Evolutionary conservation across 2,329 filamentous ascomycete species (phyloP).

Genomic region (Penicillium olsonii): DNA sequence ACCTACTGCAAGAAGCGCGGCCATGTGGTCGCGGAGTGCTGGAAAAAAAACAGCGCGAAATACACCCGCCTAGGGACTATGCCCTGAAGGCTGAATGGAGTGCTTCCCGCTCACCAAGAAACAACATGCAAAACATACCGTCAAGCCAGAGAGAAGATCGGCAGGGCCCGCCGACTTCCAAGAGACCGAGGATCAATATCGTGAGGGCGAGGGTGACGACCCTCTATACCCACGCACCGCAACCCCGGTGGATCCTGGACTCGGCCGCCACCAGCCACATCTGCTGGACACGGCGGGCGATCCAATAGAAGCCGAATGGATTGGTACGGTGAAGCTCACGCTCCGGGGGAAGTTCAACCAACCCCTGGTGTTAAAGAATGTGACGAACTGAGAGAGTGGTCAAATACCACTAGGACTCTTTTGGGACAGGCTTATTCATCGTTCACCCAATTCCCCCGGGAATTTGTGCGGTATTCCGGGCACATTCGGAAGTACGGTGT

Average conservation of each 20-base stretch:
- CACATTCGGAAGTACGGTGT: too few species aligned
- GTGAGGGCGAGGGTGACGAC: slow-evolving; percentile 4
- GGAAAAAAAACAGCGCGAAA: slow-evolving; percentile 7
- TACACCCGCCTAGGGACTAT: slow-evolving; percentile 2
- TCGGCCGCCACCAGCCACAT: slow-evolving; percentile 1
- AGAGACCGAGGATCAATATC: neutral
- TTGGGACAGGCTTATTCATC: neutral
- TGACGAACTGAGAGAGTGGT: slow-evolving; percentile 2
- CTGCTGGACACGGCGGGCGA: slow-evolving; percentile 4
- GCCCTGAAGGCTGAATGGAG: slow-evolving; percentile 5
- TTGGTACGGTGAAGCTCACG: slow-evolving; percentile 8
- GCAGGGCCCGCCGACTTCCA: slow-evolving; percentile 5
- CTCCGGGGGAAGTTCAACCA: too few species aligned
- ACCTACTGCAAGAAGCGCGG: slow-evolving; percentile 8
- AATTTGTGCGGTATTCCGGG: too few species aligned
- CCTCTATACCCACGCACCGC: slow-evolving; percentile 10
- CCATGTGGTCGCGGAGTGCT: slow-evolving; percentile 4
- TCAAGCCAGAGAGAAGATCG: slow-evolving; percentile 7
- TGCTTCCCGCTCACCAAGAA: slow-evolving; percentile 9
- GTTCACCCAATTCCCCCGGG: neutral
- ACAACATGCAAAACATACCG: slow-evolving; percentile 3
- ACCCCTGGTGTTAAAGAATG: neutral
- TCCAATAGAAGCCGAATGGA: slow-evolving; percentile 6
- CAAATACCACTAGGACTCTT: slow-evolving; percentile 1
- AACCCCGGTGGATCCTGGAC: slow-evolving; percentile 4